Percentiles rank a stretch among this genome's conserved stretches.
These are phyloP conservation scores for Rosa lucieae DNA, from an alignment of 306 rosid species.

Conservation along the genomic window DNA sequence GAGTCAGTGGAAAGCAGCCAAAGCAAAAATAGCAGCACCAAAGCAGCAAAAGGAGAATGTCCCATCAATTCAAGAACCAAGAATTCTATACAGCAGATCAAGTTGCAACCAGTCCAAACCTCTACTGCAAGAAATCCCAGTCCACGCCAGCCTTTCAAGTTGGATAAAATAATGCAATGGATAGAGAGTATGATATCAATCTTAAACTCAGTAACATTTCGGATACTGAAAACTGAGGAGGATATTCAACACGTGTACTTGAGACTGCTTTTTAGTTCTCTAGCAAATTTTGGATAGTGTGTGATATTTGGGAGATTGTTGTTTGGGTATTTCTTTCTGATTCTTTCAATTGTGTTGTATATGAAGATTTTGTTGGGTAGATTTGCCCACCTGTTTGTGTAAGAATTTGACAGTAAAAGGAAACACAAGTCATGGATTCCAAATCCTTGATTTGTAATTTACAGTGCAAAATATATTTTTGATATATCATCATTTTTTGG, in stretches of 20 bases:
- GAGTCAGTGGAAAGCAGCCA: constrained; percentile 84
- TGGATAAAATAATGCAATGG: constrained; percentile 42
- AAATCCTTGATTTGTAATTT: background rate
- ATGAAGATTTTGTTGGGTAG: constrained; percentile 41
- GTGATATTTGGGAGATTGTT: constrained; percentile 29
- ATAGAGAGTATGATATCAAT: background rate
- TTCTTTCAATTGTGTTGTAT: constrained; percentile 42
- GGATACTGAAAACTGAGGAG: constrained; percentile 14
- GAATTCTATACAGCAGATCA: constrained; percentile 22
- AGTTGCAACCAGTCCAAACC: constrained; percentile 47
- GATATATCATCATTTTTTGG: too few relatives aligned
- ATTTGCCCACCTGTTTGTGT: constrained; percentile 20
- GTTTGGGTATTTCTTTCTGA: constrained; percentile 38
- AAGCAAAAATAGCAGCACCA: constrained; percentile 56
- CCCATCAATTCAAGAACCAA: constrained; percentile 32
- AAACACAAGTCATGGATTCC: background rate
- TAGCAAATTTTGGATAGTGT: constrained; percentile 30
- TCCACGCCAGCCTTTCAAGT: constrained; percentile 75
- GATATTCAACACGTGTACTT: background rate
- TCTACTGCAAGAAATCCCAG: constrained; percentile 55
- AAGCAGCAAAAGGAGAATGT: constrained; percentile 63
- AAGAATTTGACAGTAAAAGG: constrained; percentile 12
- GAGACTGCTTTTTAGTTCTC: constrained; percentile 20
- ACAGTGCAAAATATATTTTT: background rate
- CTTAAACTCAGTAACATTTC: constrained; percentile 3